Base-by-base conservation (phyloP, 495 filamentous ascomycete species). In the Aspergillus diversus region DNA sequence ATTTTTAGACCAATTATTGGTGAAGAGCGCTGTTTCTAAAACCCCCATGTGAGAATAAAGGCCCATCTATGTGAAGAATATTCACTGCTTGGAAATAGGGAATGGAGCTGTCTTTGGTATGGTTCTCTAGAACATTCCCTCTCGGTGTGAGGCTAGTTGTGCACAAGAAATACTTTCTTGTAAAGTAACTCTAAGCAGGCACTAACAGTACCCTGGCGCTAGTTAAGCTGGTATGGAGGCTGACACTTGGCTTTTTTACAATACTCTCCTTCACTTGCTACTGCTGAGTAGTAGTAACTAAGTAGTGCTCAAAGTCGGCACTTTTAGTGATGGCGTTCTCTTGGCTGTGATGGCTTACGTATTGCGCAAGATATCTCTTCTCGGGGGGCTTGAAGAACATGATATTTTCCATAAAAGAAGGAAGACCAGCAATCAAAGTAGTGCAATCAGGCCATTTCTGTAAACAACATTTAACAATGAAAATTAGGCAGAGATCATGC, bases 201-300 rank as follows among this genome's bases (percentile, higher is more conserved):
- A 34, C 59, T 48, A 61, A 27, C 4, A 57, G 34, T 56, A 56
- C 37, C 37, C 37, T 39, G 37, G 37, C 37, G 37, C 37, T 39
- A 39, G 37, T 39, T 39, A 39, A 7, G 7, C 2, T 13, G 5
- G 39, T 43, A 43, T 43, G 53, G 60, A 56, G 60, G 60, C 60
- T 63, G 53, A 63, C 53, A 43, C 60, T 63, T 63, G 60, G 60
- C 60, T 63, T 46, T 43, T 43, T 56, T 50, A 27, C 43, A 31
- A 62, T 27, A 47, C 37, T 51, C 21, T 39, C 17, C 21, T 61
- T 49, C 15, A 15, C 49, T 27, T 1, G 21, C 21, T 27, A 27
- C 21, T 27, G 21, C 21, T 27, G 1, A 2, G 21, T 27, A 27
- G 21, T 1, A 27, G 21, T 27, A 27, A n/a, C n/a, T n/a, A n/a